phyloP scores from a whole-genome alignment of 306 rosid genomes.

The Urtica urens region DNA sequence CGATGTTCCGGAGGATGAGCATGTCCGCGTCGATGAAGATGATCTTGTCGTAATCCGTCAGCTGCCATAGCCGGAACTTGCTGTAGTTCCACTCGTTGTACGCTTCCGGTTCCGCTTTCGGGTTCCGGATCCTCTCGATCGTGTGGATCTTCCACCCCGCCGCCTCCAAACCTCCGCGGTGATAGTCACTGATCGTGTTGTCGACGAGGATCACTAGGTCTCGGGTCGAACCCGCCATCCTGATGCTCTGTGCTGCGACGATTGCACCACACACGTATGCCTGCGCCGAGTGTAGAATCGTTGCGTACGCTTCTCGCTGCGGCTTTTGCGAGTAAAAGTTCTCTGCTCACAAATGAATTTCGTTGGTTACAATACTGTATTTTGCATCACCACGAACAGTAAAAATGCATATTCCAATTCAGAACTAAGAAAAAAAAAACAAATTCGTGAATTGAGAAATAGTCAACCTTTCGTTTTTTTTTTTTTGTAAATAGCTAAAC shows the following conservation, averaged over 20 bases:
- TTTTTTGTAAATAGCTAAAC: too few relatives aligned
- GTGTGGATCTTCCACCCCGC: slow-evolving; percentile 86
- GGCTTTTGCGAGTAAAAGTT: slow-evolving; percentile 46
- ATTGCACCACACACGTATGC: slow-evolving; percentile 87
- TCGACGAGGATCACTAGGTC: slow-evolving; percentile 83
- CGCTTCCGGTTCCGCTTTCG: slow-evolving; percentile 73
- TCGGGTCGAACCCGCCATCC: slow-evolving; percentile 79
- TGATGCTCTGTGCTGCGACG: slow-evolving; percentile 78
- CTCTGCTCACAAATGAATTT: slow-evolving; percentile 30
- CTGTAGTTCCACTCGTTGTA: slow-evolving; percentile 96
- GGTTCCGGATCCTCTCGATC: slow-evolving; percentile 77
- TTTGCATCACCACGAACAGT: too few relatives aligned
- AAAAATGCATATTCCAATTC: too few relatives aligned
- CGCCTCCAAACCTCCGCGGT: slow-evolving; percentile 60
- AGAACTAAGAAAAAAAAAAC: too few relatives aligned
- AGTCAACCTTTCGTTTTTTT: too few relatives aligned
- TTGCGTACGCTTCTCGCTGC: slow-evolving; percentile 74
- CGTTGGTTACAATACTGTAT: too few relatives aligned
- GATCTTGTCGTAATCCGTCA: slow-evolving; percentile 78
- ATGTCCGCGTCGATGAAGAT: slow-evolving; percentile 81
- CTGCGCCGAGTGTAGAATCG: slow-evolving; percentile 79
- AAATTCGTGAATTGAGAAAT: too few relatives aligned
- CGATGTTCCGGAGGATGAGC: slow-evolving; percentile 69
- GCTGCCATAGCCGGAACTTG: slow-evolving; percentile 87
- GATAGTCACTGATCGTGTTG: slow-evolving; percentile 59